Conservation (phyloP, 768 basidiomycete species). For the Russula ochroleuca region DNA sequence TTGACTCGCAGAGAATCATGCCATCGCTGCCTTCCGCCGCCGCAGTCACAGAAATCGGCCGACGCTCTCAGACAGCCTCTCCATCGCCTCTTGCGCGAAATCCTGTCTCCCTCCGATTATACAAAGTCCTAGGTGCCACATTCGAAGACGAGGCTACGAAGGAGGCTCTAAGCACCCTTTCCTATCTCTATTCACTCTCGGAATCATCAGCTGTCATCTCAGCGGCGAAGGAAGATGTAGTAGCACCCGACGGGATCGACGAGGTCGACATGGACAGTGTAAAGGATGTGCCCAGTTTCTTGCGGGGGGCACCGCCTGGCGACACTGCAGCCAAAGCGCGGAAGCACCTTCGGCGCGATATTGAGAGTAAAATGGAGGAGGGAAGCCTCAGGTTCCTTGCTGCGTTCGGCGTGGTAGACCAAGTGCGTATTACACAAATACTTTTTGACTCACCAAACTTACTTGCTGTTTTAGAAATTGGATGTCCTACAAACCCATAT, state of each 20-base stretch:
- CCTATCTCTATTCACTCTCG: slow-evolving; percentile 60
- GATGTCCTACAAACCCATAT: slow-evolving; percentile 74
- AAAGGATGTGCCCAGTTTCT: slow-evolving; percentile 28
- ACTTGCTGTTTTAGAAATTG: slow-evolving; percentile 58
- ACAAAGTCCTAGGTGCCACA: slow-evolving; percentile 81
- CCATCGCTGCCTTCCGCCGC: slow-evolving; percentile 26
- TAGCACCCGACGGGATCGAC: slow-evolving; percentile 35
- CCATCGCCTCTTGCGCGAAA: slow-evolving; percentile 43
- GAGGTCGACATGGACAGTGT: slow-evolving; percentile 30
- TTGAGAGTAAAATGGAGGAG: slow-evolving; percentile 76
- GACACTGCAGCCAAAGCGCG: slow-evolving; percentile 71
- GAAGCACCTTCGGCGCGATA: slow-evolving; percentile 76
- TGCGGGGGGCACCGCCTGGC: slow-evolving; percentile 43
- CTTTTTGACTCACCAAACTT: background rate
- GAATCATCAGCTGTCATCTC: slow-evolving; percentile 26
- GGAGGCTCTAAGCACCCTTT: slow-evolving; percentile 80
- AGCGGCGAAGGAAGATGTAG: slow-evolving; percentile 37
- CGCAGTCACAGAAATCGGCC: slow-evolving; percentile 28
- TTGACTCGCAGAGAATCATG: slow-evolving; percentile 4
- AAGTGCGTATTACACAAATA: slow-evolving; percentile 51
- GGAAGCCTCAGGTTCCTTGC: slow-evolving; percentile 79
- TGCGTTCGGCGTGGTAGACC: slow-evolving; percentile 84
- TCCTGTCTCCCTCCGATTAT: slow-evolving; percentile 81
- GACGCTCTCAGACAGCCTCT: slow-evolving; percentile 27
- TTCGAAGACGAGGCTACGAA: slow-evolving; percentile 73